These are phyloP conservation scores for Hemileccinum impolitum DNA, from an alignment of 768 basidiomycete species.

Conservation along the genomic window DNA sequence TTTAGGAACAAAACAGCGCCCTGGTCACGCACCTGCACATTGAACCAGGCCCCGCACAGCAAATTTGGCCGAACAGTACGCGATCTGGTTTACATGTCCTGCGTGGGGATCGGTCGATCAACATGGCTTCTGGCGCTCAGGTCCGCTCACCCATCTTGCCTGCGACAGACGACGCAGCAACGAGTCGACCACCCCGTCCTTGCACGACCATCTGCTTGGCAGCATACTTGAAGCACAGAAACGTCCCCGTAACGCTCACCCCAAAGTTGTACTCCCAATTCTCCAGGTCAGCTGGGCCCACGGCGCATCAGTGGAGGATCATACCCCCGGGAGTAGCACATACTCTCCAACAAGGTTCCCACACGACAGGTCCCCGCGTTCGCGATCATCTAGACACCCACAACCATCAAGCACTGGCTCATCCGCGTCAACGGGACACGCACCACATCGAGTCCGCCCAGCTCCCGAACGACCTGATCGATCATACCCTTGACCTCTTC, in stretches of 20 bases:
- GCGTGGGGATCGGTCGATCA: neutral
- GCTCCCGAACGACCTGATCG: neutral
- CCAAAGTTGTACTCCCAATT: conserved; percentile 27
- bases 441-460: conserved; percentile 13
- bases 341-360: conserved; percentile 4
- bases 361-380: conserved; percentile 6
- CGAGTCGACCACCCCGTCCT: conserved; percentile 5
- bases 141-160: neutral
- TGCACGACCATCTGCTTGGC: conserved; percentile 24
- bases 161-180: conserved; percentile 5
- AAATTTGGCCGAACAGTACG: conserved; percentile 14
- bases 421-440: neutral
- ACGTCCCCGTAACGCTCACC: conserved; percentile 16
- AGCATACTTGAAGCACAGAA: conserved; percentile 24
- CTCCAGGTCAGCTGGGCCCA: conserved; percentile 10
- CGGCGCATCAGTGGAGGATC: neutral
- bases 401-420: neutral
- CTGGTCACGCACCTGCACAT: conserved; percentile 14
- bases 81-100: conserved; percentile 8
- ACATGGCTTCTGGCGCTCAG: too few relatives aligned
- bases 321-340: neutral
- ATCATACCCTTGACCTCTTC: conserved; percentile 14
- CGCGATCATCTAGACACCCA: conserved; percentile 7
- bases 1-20: neutral
- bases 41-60: conserved; percentile 8